These are phyloP conservation scores for Teratosphaeria pseudoeucalypti DNA, from an alignment of 2,329 filamentous ascomycete genomes.

Conservation along the genomic window DNA sequence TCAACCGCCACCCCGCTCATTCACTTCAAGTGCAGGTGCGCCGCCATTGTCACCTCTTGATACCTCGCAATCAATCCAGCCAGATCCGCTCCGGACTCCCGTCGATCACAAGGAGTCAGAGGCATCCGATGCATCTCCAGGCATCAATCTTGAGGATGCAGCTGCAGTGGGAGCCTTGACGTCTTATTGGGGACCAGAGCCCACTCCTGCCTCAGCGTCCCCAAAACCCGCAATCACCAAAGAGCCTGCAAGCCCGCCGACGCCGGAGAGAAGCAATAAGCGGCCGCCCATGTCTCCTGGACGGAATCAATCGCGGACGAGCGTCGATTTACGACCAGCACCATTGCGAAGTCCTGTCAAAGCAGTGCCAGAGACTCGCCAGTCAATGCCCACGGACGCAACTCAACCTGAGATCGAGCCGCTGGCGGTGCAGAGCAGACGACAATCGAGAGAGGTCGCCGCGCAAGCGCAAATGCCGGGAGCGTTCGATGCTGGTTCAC, in stretches of 20 bases:
- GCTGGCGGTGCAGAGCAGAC: conserved; percentile 2
- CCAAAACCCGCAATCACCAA: background rate
- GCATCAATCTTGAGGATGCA: conserved; percentile 13
- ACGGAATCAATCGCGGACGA: conserved; percentile 8
- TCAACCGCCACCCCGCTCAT: background rate
- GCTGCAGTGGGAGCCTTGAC: conserved; percentile 15
- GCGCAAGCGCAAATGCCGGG: conserved; percentile 4
- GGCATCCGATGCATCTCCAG: conserved; percentile 9
- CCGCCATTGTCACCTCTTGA: conserved; percentile 10
- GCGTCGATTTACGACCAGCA: conserved; percentile 21
- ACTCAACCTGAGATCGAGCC: background rate
- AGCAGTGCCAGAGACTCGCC: conserved; percentile 2
- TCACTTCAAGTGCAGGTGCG: background rate
- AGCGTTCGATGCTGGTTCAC: conserved; percentile 1
- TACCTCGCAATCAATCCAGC: conserved; percentile 6
- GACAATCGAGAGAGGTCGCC: background rate
- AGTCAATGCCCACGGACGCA: background rate
- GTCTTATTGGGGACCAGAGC: conserved; percentile 18
- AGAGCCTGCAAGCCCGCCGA: conserved; percentile 10
- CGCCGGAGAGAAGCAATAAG: conserved; percentile 15
- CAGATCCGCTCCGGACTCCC: conserved; percentile 6
- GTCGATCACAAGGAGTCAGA: conserved; percentile 7
- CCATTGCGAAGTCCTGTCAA: conserved; percentile 12
- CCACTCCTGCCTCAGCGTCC: background rate
- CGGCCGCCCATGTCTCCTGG: conserved; percentile 10